Evolutionary conservation across 352 stramenopile genomes (phyloP).

Genomic region (Globisporangium okanoganense): DNA sequence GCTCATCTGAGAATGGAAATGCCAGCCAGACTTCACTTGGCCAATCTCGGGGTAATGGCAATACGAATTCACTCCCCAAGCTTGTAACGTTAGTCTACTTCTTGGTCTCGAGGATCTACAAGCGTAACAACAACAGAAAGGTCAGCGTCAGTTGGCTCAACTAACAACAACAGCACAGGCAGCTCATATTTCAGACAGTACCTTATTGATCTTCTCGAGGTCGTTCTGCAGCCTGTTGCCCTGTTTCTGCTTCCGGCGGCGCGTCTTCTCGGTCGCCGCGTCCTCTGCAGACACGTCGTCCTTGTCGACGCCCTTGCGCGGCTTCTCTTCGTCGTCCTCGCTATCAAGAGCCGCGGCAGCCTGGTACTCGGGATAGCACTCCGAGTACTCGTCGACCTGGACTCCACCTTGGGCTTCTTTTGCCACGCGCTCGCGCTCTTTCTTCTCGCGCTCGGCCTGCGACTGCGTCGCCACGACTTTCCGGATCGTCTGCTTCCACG

Average conservation of each 20-base stretch:
- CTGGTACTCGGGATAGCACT: conserved; percentile 52
- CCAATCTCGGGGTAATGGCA: background rate
- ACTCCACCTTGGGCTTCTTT: conserved; percentile 37
- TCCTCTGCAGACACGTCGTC: conserved; percentile 22
- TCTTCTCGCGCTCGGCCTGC: conserved; percentile 34
- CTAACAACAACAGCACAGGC: conserved; percentile 3
- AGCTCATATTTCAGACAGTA: conserved; percentile 12
- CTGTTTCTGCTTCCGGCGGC: conserved; percentile 63
- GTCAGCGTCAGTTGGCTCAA: background rate
- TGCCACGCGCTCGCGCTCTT: conserved; percentile 28
- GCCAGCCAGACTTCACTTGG: background rate
- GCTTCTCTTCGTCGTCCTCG: conserved; percentile 64
- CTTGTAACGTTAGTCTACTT: background rate
- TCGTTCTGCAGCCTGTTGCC: conserved; percentile 65
- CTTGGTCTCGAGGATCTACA: conserved; percentile 8
- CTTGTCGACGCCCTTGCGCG: conserved; percentile 23
- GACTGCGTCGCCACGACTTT: conserved; percentile 52
- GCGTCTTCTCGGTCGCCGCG: conserved; percentile 23
- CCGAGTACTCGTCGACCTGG: conserved; percentile 47
- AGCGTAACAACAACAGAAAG: background rate
- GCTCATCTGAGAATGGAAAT: background rate
- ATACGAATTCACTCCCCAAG: background rate
- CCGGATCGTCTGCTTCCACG: conserved; percentile 55
- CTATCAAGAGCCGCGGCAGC: conserved; percentile 35
- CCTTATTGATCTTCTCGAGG: conserved; percentile 74